phyloP scores from a whole-genome alignment of 208 protist species.

The Lotmaria passim region DNA sequence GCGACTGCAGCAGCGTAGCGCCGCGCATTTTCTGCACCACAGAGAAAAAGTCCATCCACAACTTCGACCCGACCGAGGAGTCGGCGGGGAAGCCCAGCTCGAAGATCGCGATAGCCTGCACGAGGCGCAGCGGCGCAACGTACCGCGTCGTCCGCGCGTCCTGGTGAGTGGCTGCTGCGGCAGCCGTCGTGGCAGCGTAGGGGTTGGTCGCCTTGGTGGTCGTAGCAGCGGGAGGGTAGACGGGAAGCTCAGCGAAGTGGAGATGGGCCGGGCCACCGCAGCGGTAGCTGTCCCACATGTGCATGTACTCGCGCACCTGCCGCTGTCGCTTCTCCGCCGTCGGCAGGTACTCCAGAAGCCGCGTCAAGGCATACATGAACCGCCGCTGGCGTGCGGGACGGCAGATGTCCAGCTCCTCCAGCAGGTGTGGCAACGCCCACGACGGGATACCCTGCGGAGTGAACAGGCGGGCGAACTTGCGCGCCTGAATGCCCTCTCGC shows the following conservation, averaged over 20 bases:
- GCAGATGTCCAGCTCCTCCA: constrained; percentile 78
- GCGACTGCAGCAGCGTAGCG: constrained; percentile 79
- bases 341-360: constrained; percentile 72
- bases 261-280: constrained; percentile 59
- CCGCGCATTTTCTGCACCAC: constrained; percentile 70
- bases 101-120: constrained; percentile 75
- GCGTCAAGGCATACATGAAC: constrained; percentile 69
- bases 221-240: constrained; percentile 43
- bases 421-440: constrained; percentile 74
- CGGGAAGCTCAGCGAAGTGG: constrained; percentile 52
- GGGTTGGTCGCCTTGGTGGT: constrained; percentile 23
- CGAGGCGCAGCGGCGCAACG: constrained; percentile 64
- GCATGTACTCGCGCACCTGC: constrained; percentile 66
- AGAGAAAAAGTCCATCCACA: constrained; percentile 84
- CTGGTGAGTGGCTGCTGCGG: neutral
- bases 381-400: constrained; percentile 68
- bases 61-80: constrained; percentile 73
- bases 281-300: constrained; percentile 65
- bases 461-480: constrained; percentile 73
- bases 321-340: constrained; percentile 54
- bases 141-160: constrained; percentile 32
- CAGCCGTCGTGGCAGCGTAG: constrained; percentile 12
- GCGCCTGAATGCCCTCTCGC: constrained; percentile 51
- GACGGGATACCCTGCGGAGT: constrained; percentile 60
- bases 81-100: constrained; percentile 74